These are phyloP conservation scores for Osmanthus fragrans DNA, from an alignment of 257 asterid genomes.

Conservation along the genomic window DNA sequence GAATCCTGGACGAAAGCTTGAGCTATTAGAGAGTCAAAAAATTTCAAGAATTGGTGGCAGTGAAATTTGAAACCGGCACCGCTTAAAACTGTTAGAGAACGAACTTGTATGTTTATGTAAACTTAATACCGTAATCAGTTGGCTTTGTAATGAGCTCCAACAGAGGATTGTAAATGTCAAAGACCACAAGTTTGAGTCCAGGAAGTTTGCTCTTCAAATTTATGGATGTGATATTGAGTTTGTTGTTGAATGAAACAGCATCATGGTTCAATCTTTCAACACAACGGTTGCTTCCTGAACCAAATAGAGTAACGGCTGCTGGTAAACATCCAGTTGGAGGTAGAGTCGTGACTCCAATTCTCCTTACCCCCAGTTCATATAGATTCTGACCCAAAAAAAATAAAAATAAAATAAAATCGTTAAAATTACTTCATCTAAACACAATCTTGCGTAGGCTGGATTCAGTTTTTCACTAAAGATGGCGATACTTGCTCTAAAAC, in stretches of 20 bases:
- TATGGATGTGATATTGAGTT: slow-evolving; percentile 62
- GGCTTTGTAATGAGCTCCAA: slow-evolving; percentile 56
- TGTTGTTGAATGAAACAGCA: slow-evolving; percentile 62
- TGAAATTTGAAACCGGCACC: neutral
- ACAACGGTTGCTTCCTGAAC: slow-evolving; percentile 62
- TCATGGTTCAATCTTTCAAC: slow-evolving; percentile 63
- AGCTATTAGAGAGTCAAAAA: neutral
- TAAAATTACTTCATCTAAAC: neutral
- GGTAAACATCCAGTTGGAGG: slow-evolving; percentile 91
- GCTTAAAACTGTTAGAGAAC: neutral
- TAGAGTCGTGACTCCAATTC: slow-evolving; percentile 69
- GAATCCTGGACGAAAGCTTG: slow-evolving; percentile 44
- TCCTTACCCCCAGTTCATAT: slow-evolving; percentile 65
- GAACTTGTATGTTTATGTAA: neutral
- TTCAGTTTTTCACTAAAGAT: too few relatives aligned
- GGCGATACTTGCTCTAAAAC: neutral
- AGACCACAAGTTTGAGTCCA: slow-evolving; percentile 73
- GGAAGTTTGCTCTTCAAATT: slow-evolving; percentile 51
- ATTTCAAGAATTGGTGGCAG: neutral
- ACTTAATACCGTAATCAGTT: slow-evolving; percentile 45
- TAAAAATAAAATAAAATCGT: too few relatives aligned
- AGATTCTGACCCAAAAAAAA: slow-evolving; percentile 38
- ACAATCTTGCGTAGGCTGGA: neutral
- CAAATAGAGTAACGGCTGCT: slow-evolving; percentile 71
- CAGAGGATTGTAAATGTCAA: slow-evolving; percentile 75